phyloP scores from a whole-genome alignment of 345 rosid species.

The Salix suchowensis region DNA sequence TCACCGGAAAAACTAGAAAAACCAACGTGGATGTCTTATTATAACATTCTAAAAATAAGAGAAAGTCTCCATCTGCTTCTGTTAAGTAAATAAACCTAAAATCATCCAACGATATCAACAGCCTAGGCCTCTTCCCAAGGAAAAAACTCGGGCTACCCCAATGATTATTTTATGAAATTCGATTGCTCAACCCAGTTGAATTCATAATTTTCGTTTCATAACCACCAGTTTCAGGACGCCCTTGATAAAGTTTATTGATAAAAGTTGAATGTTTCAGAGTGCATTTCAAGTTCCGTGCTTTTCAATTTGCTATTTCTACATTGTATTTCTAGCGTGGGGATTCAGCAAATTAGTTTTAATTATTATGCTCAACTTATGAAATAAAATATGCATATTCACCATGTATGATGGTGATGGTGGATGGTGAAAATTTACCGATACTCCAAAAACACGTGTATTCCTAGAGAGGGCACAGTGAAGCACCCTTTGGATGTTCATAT shows the following conservation, averaged over 20 bases:
- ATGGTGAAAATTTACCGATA: slow-evolving; percentile 26
- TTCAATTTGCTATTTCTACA: not conserved
- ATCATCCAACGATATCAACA: not conserved
- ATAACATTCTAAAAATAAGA: not conserved
- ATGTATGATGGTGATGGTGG: not conserved
- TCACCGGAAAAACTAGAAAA: not conserved
- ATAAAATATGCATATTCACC: not conserved
- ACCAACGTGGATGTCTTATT: not conserved
- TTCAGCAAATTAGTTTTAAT: not conserved
- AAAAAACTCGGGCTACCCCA: not conserved
- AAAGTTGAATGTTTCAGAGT: not conserved
- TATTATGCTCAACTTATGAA: not conserved
- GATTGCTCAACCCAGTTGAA: not conserved
- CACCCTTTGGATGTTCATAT: slow-evolving; percentile 54
- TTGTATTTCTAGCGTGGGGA: not conserved
- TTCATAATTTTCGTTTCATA: not conserved
- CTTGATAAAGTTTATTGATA: not conserved
- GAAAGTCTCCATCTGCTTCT: not conserved
- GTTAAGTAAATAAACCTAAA: not conserved
- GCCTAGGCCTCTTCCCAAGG: not conserved
- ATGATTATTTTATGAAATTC: not conserved
- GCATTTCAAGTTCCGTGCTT: not conserved
- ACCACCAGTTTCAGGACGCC: not conserved
- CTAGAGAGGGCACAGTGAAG: slow-evolving; percentile 56
- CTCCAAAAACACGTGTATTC: slow-evolving; percentile 75